These are phyloP conservation scores for Isoetes taiwanensis DNA, from an alignment of 75 land plant genomes.

Conservation along the genomic window DNA sequence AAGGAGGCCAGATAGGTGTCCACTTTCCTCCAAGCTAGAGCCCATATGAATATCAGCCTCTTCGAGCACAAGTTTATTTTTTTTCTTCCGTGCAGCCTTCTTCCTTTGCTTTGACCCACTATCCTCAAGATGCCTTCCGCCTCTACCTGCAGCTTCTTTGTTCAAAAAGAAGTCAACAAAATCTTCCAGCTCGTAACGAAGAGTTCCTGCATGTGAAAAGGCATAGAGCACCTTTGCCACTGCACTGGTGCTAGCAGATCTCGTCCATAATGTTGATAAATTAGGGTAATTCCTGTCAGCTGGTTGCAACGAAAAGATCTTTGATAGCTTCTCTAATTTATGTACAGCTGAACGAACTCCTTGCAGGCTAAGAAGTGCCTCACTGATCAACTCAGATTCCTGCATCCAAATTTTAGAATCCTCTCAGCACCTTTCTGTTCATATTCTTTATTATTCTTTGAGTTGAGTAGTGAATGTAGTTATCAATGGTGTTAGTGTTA, in stretches of 20 bases:
- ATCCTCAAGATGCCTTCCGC: conserved; percentile 5
- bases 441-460: no score
- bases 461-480: no score
- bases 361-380: conserved; percentile 58
- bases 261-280: conserved; percentile 53
- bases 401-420: no score
- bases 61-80: neutral
- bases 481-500: no score
- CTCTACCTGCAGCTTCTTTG: conserved; percentile 4
- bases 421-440: no score
- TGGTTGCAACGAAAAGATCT: conserved; percentile 34
- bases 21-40: neutral
- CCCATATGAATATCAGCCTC: neutral
- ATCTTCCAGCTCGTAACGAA: conserved; percentile 42
- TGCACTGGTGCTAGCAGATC: conserved; percentile 53
- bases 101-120: neutral
- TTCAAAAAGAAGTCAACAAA: conserved; percentile 53
- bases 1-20: conserved; percentile 33
- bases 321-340: conserved; percentile 37
- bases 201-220: conserved; percentile 41
- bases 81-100: neutral
- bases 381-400: conserved; percentile 63
- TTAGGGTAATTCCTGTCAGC: conserved; percentile 61
- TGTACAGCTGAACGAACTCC: conserved; percentile 54
- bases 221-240: conserved; percentile 53